These are phyloP conservation scores for Lolium perenne DNA, from an alignment of 176 grass and related monocot genomes.

Conservation along the genomic window DNA sequence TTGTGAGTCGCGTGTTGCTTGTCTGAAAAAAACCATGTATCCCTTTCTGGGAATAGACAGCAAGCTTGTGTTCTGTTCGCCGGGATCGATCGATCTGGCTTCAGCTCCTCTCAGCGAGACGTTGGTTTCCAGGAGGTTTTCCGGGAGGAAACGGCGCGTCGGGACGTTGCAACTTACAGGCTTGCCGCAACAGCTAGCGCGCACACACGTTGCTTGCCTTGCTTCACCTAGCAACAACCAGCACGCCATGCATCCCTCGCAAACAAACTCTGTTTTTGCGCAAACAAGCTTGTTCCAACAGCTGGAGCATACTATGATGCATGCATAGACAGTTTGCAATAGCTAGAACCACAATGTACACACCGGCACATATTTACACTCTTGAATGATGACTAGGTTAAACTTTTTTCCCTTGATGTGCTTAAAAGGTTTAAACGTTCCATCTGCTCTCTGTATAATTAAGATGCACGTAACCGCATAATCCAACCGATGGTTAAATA, in stretches of 20 bases:
- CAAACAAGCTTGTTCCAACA: background rate
- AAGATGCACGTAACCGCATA: too few species aligned
- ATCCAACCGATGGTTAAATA: too few species aligned
- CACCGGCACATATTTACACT: too few species aligned
- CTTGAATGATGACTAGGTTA: too few species aligned
- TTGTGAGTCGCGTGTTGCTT: background rate
- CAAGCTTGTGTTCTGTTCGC: background rate
- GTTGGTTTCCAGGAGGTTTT: slow-evolving; percentile 13
- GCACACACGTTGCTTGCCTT: slow-evolving; percentile 47
- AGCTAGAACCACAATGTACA: background rate
- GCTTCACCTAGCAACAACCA: slow-evolving; percentile 18
- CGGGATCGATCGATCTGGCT: background rate
- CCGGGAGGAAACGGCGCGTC: slow-evolving; percentile 24
- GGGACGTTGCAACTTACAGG: slow-evolving; percentile 23
- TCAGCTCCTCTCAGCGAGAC: background rate
- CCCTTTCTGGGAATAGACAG: background rate
- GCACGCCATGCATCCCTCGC: background rate
- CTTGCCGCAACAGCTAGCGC: slow-evolving; percentile 4
- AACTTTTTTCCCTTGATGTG: too few species aligned
- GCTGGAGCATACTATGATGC: background rate
- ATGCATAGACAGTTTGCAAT: background rate
- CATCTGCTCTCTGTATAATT: too few species aligned
- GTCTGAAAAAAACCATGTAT: background rate
- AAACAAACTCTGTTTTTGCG: background rate
- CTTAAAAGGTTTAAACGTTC: too few species aligned